Conservation (phyloP, 345 rosid genomes). For the Arabidopsis suecica region DNA sequence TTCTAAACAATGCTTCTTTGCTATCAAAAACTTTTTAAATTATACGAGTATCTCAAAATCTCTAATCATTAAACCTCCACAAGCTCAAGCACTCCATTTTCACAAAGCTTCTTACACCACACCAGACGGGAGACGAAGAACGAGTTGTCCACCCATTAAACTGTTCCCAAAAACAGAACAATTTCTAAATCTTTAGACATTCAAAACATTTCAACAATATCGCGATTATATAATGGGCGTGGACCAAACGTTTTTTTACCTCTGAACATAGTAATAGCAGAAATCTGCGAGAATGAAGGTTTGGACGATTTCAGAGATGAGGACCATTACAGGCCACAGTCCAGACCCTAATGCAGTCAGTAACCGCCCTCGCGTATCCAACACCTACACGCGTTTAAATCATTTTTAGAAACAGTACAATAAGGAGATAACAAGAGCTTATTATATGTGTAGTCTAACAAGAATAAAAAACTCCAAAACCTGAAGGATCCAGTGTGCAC, state of each 20-base stretch:
- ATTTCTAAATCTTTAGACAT: background rate
- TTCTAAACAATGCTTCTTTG: conserved; percentile 25
- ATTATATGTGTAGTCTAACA: background rate
- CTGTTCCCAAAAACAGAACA: conserved; percentile 47
- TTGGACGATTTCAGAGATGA: conserved; percentile 83
- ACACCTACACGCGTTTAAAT: conserved; percentile 50
- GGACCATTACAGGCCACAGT: conserved; percentile 85
- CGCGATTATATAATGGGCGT: background rate
- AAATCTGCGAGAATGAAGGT: conserved; percentile 91
- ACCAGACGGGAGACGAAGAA: conserved; percentile 87
- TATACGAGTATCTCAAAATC: conserved; percentile 11
- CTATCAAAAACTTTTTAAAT: conserved; percentile 25
- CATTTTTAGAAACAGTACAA: background rate
- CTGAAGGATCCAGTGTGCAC: conserved; percentile 98
- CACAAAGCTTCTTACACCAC: conserved; percentile 57
- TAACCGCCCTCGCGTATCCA: conserved; percentile 71
- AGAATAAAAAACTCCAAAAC: conserved; percentile 40
- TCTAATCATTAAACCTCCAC: conserved; percentile 15
- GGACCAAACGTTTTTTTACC: conserved; percentile 40
- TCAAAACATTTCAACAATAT: conserved; percentile 4
- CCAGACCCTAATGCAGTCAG: conserved; percentile 86
- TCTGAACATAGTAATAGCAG: conserved; percentile 83
- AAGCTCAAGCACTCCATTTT: background rate
- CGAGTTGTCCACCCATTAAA: conserved; percentile 85
- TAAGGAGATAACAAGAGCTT: background rate